Evolutionary conservation across 371 early-diverging fungal genomes (phyloP).

Genomic region (Mucor racemosus): DNA sequence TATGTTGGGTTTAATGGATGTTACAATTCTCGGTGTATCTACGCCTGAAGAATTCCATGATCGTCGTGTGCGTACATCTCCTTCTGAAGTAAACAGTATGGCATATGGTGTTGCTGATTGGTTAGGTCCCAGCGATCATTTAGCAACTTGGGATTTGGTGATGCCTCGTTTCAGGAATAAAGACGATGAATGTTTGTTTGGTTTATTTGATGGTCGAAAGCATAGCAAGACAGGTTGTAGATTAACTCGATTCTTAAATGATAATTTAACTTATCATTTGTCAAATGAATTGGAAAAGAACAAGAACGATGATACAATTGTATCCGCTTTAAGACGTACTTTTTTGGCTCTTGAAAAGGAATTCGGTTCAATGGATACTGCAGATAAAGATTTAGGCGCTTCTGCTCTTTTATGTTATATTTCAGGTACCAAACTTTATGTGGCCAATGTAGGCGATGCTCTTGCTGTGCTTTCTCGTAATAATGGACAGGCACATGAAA

Average conservation of each 20-base stretch:
- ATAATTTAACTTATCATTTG: conserved; percentile 70
- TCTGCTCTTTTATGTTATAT: conserved; percentile 83
- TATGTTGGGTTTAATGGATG: conserved; percentile 87
- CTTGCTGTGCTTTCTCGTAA: conserved; percentile 83
- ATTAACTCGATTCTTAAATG: conserved; percentile 74
- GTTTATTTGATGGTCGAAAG: conserved; percentile 82
- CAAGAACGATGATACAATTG: conserved; percentile 57
- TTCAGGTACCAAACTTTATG: conserved; percentile 78
- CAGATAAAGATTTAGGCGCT: conserved; percentile 67
- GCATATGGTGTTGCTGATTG: conserved; percentile 89
- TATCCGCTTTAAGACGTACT: conserved; percentile 70
- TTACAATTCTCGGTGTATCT: conserved; percentile 79
- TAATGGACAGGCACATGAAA: conserved; percentile 71
- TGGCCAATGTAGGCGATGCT: conserved; percentile 92
- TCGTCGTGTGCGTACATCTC: conserved; percentile 86
- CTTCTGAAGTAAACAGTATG: conserved; percentile 80
- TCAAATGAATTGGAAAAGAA: conserved; percentile 73
- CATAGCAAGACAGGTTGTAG: conserved; percentile 60
- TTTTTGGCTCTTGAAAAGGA: conserved; percentile 82
- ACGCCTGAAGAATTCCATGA: conserved; percentile 84
- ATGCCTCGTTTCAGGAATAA: conserved; percentile 78
- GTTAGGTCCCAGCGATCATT: conserved; percentile 66
- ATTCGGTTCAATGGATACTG: conserved; percentile 57
- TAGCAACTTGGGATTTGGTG: conserved; percentile 82
- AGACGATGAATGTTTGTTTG: conserved; percentile 91